Conservation (phyloP, 202 grass and related monocot species). For the Eragrostis tef region DNA sequence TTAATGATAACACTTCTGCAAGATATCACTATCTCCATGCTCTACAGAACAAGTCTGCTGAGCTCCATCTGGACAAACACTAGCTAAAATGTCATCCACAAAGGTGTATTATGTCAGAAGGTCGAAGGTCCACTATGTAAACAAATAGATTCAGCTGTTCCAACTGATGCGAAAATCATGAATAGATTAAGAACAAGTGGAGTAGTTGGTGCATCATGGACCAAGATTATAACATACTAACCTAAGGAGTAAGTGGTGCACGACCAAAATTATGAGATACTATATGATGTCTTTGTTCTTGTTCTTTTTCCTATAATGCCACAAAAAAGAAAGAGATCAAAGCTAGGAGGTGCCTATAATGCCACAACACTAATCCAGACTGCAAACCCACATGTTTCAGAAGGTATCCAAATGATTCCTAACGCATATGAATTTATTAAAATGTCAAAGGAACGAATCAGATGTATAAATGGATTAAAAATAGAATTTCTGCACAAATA, state of each 20-base stretch:
- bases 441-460: neutral
- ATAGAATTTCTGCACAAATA: neutral
- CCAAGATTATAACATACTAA: neutral
- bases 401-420: neutral
- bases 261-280: neutral
- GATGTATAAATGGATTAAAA: neutral
- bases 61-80: neutral
- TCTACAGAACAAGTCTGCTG: neutral
- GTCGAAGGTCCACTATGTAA: neutral
- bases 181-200: neutral
- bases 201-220: constrained; percentile 4
- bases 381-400: neutral
- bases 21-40: neutral
- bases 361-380: neutral
- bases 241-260: neutral
- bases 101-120: neutral
- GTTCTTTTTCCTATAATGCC: neutral
- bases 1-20: neutral
- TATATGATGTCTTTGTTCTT: neutral
- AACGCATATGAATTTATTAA: neutral
- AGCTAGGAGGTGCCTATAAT: no score
- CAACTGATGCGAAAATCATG: neutral
- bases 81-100: constrained; percentile 36
- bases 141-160: neutral
- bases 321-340: no score